Evolutionary conservation across 148 eudicot species (phyloP), one percentile per base, ranked within the genome.

Genomic region (Camellia lanceoleosa): DNA sequence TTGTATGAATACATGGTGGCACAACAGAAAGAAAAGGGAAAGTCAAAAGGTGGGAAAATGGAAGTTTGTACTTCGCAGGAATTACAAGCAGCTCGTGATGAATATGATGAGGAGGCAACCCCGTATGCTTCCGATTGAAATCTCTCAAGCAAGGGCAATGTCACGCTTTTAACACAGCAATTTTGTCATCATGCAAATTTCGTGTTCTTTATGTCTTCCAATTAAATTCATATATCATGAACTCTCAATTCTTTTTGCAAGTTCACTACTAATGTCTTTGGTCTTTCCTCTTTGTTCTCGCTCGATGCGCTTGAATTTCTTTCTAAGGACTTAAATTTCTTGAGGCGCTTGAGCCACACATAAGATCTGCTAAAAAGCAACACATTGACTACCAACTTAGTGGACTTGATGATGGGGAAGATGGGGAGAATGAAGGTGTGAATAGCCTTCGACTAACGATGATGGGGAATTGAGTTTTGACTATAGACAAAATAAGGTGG

Each of bases 131-230:
- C 82, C 91, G 99, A 55, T 83, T 96, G 42, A 93, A 93, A 85
- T 96, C 99, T 72, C 83, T 94, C 83, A 96, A 96, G 82, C 89
- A 96, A 92, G 99, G 99, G 78, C 99, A 96, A 86, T 87, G 89
- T 75, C 91, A 94, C 59, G 91, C 91, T 96, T 74, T 78, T 96
- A 75, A 94, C 99, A 15, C 99, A 96, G 84, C 98, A n/a, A n/a
- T n/a, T n/a, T n/a, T n/a, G 99, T 73, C 99, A 96, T 83, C 97
- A 96, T 83, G 90, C 94, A 63, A 91, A n/a, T n/a, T n/a, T n/a
- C 99, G 99, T 94, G 70, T 30, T 30, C 30, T 30, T 30, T 30
- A 0, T 30, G 30, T 30, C 0, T 30, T 30, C 18, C 9, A 30
- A 30, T 30, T 46, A 68, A 62, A 46, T 71, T 67, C 15, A 18